Evolutionary conservation across 2,329 filamentous ascomycete genomes (phyloP).

Genomic region (Scedosporium minutisporum): DNA sequence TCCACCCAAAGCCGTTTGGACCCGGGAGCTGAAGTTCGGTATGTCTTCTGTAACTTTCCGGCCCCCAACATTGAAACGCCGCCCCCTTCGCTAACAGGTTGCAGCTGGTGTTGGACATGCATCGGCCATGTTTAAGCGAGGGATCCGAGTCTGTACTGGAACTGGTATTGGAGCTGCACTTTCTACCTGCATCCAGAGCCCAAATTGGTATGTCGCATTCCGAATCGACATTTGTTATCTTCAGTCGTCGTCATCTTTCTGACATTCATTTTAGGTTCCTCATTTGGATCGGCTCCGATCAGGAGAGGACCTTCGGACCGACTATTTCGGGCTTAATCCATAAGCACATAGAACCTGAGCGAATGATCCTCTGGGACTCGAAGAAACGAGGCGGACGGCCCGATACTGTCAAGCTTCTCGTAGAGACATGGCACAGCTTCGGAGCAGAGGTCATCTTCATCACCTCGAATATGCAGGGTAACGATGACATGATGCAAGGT

Average conservation of each 20-base stretch:
- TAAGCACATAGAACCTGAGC: constrained; percentile 27
- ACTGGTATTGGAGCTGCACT: constrained; percentile 30
- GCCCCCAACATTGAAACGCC: too few species aligned
- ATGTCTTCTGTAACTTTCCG: constrained; percentile 9
- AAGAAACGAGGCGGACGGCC: constrained; percentile 30
- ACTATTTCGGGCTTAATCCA: constrained; percentile 27
- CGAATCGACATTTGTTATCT: neutral
- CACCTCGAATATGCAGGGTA: constrained; percentile 29
- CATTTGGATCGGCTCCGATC: constrained; percentile 32
- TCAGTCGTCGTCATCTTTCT: neutral
- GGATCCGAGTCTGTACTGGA: constrained; percentile 30
- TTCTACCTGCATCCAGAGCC: constrained; percentile 30
- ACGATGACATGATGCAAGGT: constrained; percentile 33
- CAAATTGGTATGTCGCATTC: constrained; percentile 20
- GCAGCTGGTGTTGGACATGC: constrained; percentile 30
- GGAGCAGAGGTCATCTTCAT: constrained; percentile 33
- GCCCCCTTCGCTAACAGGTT: constrained; percentile 9
- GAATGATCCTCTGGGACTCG: constrained; percentile 32
- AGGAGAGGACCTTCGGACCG: constrained; percentile 29
- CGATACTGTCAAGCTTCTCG: constrained; percentile 26
- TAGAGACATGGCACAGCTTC: constrained; percentile 27
- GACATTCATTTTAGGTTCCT: constrained; percentile 21
- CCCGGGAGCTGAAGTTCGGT: constrained; percentile 30
- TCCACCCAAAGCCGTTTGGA: constrained; percentile 29
- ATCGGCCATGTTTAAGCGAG: constrained; percentile 31